These are phyloP conservation scores for Aspergillus alliaceus DNA, from an alignment of 2,329 filamentous ascomycete species.

Conservation along the genomic window DNA sequence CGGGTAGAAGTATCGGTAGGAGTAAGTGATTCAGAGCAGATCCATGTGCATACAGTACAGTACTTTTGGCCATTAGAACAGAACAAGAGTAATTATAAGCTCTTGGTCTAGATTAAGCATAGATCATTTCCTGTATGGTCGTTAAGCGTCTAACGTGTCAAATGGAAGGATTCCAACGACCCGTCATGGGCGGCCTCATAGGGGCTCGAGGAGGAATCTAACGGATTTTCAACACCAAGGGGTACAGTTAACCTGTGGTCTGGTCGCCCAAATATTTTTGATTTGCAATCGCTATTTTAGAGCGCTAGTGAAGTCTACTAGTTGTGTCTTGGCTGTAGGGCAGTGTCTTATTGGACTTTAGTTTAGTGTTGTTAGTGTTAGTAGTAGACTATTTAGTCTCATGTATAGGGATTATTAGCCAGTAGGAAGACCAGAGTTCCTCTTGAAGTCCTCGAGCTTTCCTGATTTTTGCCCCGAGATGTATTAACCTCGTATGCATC, in stretches of 20 bases:
- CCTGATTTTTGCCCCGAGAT: neutral
- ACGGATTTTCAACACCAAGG: neutral
- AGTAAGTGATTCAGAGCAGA: neutral
- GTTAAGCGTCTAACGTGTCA: constrained; percentile 1
- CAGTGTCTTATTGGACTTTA: neutral
- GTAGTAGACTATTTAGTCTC: no score
- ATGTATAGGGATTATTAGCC: no score
- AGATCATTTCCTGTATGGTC: neutral
- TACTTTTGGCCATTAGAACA: neutral
- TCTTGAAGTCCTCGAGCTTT: neutral
- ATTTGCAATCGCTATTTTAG: neutral
- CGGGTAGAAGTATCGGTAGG: neutral
- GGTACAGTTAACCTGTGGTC: neutral
- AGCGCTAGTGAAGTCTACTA: neutral
- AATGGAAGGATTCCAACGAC: neutral
- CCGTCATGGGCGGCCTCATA: neutral
- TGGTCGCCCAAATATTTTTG: neutral
- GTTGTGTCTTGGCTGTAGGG: neutral
- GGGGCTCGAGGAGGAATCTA: neutral
- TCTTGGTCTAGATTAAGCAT: neutral
- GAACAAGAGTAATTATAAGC: neutral
- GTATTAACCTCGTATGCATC: neutral
- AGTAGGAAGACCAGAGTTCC: neutral
- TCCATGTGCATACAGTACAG: neutral
- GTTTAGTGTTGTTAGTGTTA: neutral